Evolutionary conservation across 1,284 basidiomycete species (phyloP), one percentile per base, ranked within the genome.

Genomic region (Serendipita sp.): DNA sequence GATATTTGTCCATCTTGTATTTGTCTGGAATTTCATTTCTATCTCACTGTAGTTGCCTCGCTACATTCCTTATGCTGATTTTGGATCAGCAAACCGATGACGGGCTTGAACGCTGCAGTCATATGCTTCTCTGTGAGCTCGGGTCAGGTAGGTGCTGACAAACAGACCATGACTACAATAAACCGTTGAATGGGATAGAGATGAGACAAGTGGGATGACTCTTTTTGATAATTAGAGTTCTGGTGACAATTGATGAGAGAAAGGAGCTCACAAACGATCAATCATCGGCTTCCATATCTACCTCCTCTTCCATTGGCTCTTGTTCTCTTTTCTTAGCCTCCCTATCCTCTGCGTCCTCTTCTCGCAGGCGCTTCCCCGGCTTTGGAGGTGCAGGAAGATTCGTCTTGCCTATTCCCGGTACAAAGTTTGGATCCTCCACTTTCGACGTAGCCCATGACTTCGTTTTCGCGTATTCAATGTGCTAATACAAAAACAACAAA

Each of bases 401-500:
- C 34, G 38, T 50, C 76, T 79, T 60, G 81, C 80, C 65, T 84
- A 79, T 42, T 74, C 74, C n/a, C 42, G 80, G 82, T 62, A 85
- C 79, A 66, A 88, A 88, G 69, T 79, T 77, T 66, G 91, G 83
- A 76, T 91, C 86, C 71, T 90, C 87, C 68, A 76, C 75, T 65
- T 79, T 79, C 61, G 82, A 74, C 8, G 88, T 91, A 45, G 92
- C 92, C 72, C 88, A 84, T 1, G 91, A 93, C 72, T 90, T 87
- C 32, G 81, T 77, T 73, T 88, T 90, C 55, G 93, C 88, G 74
- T 96, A 96, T 69, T 81, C 80, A 74, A 97, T 92, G 71, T 80
- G 86, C 91, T 93, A 63, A 32, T 17, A 22, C 26, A 8, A 61
- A 13, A 42, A 43, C 29, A 62, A 35, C 10, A 43, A 22, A 22